phyloP scores from a whole-genome alignment of 2,329 filamentous ascomycete species.

The Apiospora kogelbergensis region DNA sequence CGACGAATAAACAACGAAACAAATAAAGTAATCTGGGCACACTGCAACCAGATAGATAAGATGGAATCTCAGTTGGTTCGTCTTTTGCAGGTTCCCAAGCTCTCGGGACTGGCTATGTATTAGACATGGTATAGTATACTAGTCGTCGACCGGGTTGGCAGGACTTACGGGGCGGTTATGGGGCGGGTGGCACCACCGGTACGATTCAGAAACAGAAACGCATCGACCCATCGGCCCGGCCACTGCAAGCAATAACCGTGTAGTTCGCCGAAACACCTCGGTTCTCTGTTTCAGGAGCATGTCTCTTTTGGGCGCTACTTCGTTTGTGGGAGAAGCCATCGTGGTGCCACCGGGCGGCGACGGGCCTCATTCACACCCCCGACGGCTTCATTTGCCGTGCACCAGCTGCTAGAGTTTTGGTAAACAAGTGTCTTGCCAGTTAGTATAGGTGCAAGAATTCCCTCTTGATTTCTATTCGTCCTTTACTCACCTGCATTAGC shows the following conservation, averaged over 20 bases:
- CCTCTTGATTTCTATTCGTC: neutral
- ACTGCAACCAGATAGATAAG: no score
- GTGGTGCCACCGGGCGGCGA: neutral
- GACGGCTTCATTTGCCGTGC: neutral
- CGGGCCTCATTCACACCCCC: neutral
- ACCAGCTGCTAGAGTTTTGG: neutral
- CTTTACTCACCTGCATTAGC: neutral
- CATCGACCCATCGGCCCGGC: neutral
- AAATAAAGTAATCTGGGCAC: no score
- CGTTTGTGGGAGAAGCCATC: neutral
- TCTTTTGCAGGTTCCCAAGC: neutral
- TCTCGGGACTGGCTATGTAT: neutral
- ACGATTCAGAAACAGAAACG: neutral
- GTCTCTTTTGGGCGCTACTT: neutral
- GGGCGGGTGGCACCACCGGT: neutral
- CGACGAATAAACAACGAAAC: no score
- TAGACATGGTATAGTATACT: neutral
- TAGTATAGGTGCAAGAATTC: neutral
- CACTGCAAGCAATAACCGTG: neutral
- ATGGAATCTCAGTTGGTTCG: neutral
- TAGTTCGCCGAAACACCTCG: neutral
- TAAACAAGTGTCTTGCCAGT: rapidly evolving
- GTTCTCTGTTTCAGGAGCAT: neutral
- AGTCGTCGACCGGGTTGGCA: neutral
- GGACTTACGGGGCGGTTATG: neutral